Base-by-base conservation (phyloP, 805 yeast species). In the Starmerella bombi region DNA sequence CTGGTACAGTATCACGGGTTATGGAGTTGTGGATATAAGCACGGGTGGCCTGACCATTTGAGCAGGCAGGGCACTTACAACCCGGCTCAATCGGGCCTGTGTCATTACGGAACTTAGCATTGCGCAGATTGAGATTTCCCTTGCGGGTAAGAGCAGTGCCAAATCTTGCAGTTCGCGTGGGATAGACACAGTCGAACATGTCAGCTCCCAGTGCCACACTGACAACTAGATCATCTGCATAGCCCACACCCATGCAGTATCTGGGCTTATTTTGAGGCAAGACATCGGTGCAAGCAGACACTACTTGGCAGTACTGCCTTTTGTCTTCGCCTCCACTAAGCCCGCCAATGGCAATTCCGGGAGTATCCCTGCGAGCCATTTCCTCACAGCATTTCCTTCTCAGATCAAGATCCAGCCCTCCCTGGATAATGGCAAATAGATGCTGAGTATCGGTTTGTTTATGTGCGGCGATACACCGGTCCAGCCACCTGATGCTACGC, bases 201-300 rank as follows among this genome's bases (percentile, higher is more conserved):
- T 65, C 70, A 2, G 69, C 70, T 1, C 70, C 70, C 30, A 65
- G 55, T 2, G 70, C 70, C 5, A 65, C 70, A 1, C 65, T 59
- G 6, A 65, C 70, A 4, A 65, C 64, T 45, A 65, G 50, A 44
- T 65, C 70, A 44, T 65, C 70, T 6, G 70, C 70, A 40, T 66
- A 66, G 15, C 70, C 70, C 4, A 65, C 67, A 14, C 70, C 70
- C 70, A 65, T 65, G 48, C 67, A 63, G 45, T 65, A 65, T 16
- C 67, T 55, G 1, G 70, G 70, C 49, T 65, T 65, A 42, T 54
- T 43, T 29, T 58, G 55, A 9, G 70, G 70, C 6, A 65, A 53
- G 12, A 61, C 45, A 28, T 59, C 65, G 0, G 70, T 66, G 43
- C 70, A 66, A 2, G 54, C 50, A 8, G 50, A 37, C 3, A 65